Evolutionary conservation across 2,329 filamentous ascomycete genomes (phyloP).

Genomic region (Sporothrix curviconia): DNA sequence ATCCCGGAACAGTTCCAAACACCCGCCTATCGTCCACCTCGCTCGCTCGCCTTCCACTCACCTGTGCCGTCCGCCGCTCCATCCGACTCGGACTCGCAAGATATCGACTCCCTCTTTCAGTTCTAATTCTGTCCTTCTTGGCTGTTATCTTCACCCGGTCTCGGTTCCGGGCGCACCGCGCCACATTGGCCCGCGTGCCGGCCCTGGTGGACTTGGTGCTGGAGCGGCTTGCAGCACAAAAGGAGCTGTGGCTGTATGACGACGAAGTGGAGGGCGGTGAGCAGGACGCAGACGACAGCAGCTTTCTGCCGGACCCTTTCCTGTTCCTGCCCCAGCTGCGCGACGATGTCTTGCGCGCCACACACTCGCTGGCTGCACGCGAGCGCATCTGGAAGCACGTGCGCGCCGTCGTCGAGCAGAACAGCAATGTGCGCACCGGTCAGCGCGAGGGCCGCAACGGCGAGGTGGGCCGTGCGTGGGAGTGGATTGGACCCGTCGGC

Average conservation of each 20-base stretch:
- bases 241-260: slow-evolving; percentile 62
- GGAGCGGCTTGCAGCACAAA: slow-evolving; percentile 73
- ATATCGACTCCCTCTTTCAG: slow-evolving; percentile 79
- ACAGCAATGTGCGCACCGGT: slow-evolving; percentile 78
- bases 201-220: slow-evolving; percentile 78
- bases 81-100: slow-evolving; percentile 73
- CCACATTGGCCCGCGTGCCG: slow-evolving; percentile 68
- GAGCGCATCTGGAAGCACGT: slow-evolving; percentile 82
- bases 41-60: slow-evolving; percentile 84
- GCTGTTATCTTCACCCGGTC: slow-evolving; percentile 57
- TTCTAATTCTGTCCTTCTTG: slow-evolving; percentile 47
- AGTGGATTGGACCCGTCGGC: slow-evolving; percentile 58
- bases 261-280: slow-evolving; percentile 15
- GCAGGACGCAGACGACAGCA: slow-evolving; percentile 49
- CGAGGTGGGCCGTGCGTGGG: slow-evolving; percentile 61
- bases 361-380: slow-evolving; percentile 69
- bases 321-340: slow-evolving; percentile 83
- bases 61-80: slow-evolving; percentile 71
- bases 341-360: slow-evolving; percentile 79
- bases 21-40: slow-evolving; percentile 72
- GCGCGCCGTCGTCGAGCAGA: slow-evolving; percentile 78
- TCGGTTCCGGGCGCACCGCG: slow-evolving; percentile 55
- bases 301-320: slow-evolving; percentile 56
- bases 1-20: slow-evolving; percentile 54
- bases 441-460: slow-evolving; percentile 62